Conservation (phyloP, 768 basidiomycete species). For the Leucogyrophana mollusca region DNA sequence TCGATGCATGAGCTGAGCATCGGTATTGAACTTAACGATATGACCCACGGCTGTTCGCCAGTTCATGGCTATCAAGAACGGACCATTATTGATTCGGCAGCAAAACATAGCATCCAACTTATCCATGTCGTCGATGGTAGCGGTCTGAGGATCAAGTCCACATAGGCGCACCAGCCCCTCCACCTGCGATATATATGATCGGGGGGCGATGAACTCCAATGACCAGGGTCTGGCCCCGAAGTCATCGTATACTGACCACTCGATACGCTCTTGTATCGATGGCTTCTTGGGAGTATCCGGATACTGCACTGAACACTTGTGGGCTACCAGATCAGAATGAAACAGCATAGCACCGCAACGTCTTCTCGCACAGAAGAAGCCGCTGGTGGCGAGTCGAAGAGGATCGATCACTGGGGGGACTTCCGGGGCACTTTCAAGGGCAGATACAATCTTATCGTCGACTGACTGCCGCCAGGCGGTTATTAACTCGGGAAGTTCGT, state of each 20-base stretch:
- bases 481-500: not conserved
- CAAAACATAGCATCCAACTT: constrained; percentile 1
- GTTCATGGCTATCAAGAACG: too few species aligned
- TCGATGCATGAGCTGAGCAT: too few species aligned
- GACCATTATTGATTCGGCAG: too few species aligned
- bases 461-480: constrained; percentile 2
- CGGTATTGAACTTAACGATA: too few species aligned
- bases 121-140: constrained; percentile 1
- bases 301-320: not conserved
- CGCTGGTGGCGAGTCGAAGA: constrained; percentile 1
- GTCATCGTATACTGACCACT: not conserved
- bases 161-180: not conserved
- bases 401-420: not conserved
- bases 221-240: not conserved
- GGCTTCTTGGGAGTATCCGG: too few species aligned
- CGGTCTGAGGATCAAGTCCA: not conserved
- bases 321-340: constrained; percentile 4
- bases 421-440: not conserved
- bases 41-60: too few species aligned
- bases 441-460: not conserved
- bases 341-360: not conserved
- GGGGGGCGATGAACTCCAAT: not conserved
- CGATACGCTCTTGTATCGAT: not conserved
- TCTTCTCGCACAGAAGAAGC: not conserved
- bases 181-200: not conserved